Conservation (phyloP, 1,284 basidiomycete species). For the Trichosporon sp. region DNA sequence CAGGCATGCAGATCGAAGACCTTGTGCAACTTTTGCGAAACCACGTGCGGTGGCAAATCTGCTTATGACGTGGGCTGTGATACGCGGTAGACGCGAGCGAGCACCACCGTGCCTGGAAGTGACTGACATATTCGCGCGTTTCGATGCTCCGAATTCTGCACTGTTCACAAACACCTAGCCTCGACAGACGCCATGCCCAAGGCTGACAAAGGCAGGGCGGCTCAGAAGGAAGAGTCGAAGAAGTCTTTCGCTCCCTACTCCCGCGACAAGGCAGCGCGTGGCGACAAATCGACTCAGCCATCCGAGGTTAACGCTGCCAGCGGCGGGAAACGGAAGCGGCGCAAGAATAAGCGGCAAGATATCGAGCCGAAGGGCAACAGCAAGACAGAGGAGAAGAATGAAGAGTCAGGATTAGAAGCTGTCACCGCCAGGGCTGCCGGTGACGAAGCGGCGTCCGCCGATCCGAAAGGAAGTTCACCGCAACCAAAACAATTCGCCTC, state of each 20-base stretch:
- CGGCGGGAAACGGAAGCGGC: neutral
- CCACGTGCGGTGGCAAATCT: constrained; percentile 8
- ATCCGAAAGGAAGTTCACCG: neutral
- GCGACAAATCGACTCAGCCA: neutral
- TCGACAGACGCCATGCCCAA: constrained; percentile 5
- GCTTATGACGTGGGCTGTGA: neutral
- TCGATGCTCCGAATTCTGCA: neutral
- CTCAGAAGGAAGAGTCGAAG: neutral
- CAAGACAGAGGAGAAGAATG: neutral
- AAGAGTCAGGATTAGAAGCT: neutral
- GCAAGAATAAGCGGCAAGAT: neutral
- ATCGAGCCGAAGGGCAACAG: neutral
- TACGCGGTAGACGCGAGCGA: neutral
- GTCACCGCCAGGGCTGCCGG: neutral
- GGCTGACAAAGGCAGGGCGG: neutral
- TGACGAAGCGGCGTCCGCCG: neutral
- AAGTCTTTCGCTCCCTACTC: neutral
- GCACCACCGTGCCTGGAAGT: neutral
- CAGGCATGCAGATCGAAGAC: neutral
- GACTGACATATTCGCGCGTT: neutral
- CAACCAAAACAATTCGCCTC: neutral
- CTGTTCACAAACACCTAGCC: neutral
- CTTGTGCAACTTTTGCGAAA: constrained; percentile 12
- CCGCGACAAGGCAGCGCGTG: neutral
- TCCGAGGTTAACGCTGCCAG: neutral